phyloP scores from a whole-genome alignment of 2,329 filamentous ascomycete species.

The Dothistroma septosporum region DNA sequence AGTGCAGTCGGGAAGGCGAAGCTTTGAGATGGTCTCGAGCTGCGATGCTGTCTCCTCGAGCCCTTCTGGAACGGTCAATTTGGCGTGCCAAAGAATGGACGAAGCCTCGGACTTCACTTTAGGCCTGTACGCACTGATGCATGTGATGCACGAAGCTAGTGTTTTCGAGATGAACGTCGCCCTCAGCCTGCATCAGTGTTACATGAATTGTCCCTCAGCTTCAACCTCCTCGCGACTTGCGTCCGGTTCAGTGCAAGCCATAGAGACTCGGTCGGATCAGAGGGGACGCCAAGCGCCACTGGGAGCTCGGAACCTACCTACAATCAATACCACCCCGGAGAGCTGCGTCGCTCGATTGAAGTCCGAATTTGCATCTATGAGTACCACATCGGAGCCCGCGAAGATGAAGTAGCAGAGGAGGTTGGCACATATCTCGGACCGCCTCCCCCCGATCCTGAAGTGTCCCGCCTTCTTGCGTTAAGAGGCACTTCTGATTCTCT shows the following conservation, averaged over 20 bases:
- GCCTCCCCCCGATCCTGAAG: background rate
- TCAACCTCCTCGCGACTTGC: background rate
- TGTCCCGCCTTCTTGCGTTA: background rate
- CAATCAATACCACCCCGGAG: background rate
- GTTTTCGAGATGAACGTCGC: background rate
- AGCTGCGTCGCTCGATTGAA: background rate
- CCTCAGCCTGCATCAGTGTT: background rate
- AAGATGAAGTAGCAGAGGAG: background rate
- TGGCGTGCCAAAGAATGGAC: background rate
- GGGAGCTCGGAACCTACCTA: background rate
- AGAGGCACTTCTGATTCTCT: background rate
- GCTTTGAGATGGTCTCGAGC: conserved; percentile 4
- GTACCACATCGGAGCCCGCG: background rate
- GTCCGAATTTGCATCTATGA: background rate
- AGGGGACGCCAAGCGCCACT: background rate
- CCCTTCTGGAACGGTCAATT: background rate
- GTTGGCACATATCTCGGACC: background rate
- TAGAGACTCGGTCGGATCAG: background rate
- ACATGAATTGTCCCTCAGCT: background rate
- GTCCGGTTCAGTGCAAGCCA: background rate
- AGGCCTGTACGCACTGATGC: background rate
- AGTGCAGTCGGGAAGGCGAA: conserved; percentile 9
- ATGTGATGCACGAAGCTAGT: background rate
- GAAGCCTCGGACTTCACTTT: background rate
- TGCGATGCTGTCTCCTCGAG: background rate